Base-by-base conservation (phyloP, 2,329 filamentous ascomycete species). In the Cordyceps fumosorosea region DNA sequence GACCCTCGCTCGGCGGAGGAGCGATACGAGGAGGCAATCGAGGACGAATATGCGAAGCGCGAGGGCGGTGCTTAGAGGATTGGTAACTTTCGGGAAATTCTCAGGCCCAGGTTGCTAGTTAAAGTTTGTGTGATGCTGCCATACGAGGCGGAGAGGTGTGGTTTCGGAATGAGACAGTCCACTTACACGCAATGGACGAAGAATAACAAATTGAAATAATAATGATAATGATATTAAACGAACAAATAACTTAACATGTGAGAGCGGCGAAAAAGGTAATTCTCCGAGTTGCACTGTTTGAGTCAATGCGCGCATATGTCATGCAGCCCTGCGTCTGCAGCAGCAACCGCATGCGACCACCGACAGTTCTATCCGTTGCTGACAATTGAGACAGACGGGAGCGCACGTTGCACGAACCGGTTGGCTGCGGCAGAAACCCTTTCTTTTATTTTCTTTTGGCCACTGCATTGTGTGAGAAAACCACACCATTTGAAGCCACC, bases 1-100 rank as follows among this genome's bases (percentile, higher is more conserved):
- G 86, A 89, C 68, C 85, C 85, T 2, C 81, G 85, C 62, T 78
- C 78, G n/a, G 73, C 81, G 3, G 80, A 83, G 32, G 78, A 82
- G 67, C 80, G 80, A 67, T 86, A 86, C 66, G 77, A 79, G 63
- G 84, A 86, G 72, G 82, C 82, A 20, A 86, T 87, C 44, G 83
- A 86, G 73, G 82, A 85, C 1, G 84, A 86, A 70, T 86, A 86
- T 67, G 83, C 84, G 63, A 86, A 86, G 75, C 77, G 84, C 34
- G 84, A 86, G 74, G 84, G 84, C 37, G 83, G 83, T 65, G 83
- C 84, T 65, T 87, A 79, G 61, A 51, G 16, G 12, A n/a, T 20
- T 2, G 14, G 10, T 37, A 45, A 3, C 7, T 16, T 16, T 45
- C 42, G 16, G 56, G 29, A 14, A 52, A 29, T 18, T 58, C n/a